Evolutionary conservation across 768 basidiomycete genomes (phyloP).

Genomic region (Suillus bovinus): DNA sequence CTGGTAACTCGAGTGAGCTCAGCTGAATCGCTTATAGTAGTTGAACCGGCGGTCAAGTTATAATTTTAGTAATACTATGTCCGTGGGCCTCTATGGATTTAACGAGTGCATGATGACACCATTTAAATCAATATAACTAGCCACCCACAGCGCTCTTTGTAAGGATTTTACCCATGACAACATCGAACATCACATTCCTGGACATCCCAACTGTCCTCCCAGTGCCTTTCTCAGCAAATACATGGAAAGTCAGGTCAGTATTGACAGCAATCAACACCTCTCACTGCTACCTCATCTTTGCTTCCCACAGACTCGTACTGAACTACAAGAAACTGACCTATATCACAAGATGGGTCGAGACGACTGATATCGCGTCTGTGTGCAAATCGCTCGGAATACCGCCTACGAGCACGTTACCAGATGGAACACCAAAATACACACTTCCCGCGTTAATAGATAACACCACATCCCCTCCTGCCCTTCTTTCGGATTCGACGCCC

Average conservation of each 20-base stretch:
- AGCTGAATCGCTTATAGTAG: no score
- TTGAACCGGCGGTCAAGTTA: no score
- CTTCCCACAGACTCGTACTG: conserved; percentile 18
- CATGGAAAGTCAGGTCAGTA: conserved; percentile 16
- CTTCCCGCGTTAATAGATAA: conserved; percentile 32
- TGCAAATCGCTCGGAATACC: conserved; percentile 26
- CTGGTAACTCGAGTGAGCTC: no score
- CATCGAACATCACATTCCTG: conserved; percentile 13
- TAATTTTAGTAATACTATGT: no score
- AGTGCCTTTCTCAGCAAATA: conserved; percentile 14
- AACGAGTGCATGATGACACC: no score
- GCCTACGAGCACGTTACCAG: conserved; percentile 27
- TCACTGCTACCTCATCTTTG: not conserved
- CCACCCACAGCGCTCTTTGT: not conserved
- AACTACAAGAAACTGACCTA: conserved; percentile 33
- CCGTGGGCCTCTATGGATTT: no score
- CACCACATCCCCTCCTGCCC: conserved; percentile 18
- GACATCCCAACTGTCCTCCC: conserved; percentile 13
- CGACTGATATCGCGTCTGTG: conserved; percentile 24
- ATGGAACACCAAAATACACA: conserved; percentile 31
- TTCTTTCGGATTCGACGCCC: conserved; percentile 34
- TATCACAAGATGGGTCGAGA: conserved; percentile 27
- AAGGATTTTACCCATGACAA: not conserved
- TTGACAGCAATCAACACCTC: not conserved
- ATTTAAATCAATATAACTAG: not conserved